Conservation (phyloP, 1,139 yeast genomes). For the Candida labiduridarum region DNA sequence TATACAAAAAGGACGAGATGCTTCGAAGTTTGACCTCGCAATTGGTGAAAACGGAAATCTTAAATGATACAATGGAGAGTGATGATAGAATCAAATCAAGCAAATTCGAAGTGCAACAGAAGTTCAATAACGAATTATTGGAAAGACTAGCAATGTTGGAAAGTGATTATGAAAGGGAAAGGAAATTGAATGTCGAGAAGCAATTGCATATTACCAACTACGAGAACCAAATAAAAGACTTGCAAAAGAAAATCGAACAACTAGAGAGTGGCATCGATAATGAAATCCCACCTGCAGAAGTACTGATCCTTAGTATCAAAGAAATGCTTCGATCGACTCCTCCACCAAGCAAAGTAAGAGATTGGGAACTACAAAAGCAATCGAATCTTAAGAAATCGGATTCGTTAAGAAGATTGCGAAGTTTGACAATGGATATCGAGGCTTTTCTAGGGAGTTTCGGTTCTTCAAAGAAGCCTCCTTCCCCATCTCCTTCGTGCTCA, state of each 20-base stretch:
- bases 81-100: conserved; percentile 37
- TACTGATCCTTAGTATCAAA: conserved; percentile 33
- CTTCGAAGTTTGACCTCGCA: conserved; percentile 29
- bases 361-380: not conserved
- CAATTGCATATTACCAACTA: conserved; percentile 39
- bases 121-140: conserved; percentile 43
- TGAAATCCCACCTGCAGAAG: conserved; percentile 13
- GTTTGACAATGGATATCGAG: conserved; percentile 17
- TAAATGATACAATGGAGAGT: conserved; percentile 44
- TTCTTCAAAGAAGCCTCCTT: not conserved
- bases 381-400: conserved; percentile 24
- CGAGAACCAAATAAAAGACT: conserved; percentile 32
- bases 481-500: not conserved
- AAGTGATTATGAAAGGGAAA: conserved; percentile 41
- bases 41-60: conserved; percentile 43
- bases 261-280: conserved; percentile 6
- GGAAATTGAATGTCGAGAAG: conserved; percentile 31
- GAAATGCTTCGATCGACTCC: conserved; percentile 38
- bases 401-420: conserved; percentile 22
- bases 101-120: conserved; percentile 37
- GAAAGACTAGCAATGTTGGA: conserved; percentile 47
- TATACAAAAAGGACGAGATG: conserved; percentile 23
- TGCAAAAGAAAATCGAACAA: conserved; percentile 18
- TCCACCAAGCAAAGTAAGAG: conserved; percentile 19
- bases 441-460: conserved; percentile 9